Evolutionary conservation across 495 filamentous ascomycete species (phyloP).

Genomic region (Neurospora tetraspora): DNA sequence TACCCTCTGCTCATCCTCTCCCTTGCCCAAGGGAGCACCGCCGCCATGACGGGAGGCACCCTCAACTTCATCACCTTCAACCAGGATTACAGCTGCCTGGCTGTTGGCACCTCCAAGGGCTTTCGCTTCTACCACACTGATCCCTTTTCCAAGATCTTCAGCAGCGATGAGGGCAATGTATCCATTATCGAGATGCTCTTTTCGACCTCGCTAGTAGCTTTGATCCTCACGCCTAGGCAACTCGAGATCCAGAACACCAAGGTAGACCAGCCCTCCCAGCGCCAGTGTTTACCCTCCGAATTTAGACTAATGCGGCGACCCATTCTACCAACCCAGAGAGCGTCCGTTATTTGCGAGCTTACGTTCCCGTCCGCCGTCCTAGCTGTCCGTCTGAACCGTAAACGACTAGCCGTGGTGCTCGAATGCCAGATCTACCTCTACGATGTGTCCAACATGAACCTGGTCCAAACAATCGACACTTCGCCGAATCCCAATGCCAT

Average conservation of each 20-base stretch:
- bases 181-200: conserved; percentile 97
- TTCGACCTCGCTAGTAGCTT: conserved; percentile 92
- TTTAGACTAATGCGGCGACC: conserved; percentile 1
- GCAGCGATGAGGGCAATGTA: conserved; percentile 85
- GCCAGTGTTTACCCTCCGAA: background rate
- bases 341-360: conserved; percentile 95
- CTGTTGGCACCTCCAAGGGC: conserved; percentile 83
- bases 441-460: conserved; percentile 95
- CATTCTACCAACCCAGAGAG: conserved; percentile 44
- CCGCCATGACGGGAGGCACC: conserved; percentile 40
- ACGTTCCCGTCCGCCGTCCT: conserved; percentile 93
- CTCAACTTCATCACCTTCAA: conserved; percentile 99
- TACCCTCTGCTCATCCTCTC: background rate
- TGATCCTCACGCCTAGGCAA: conserved; percentile 80
- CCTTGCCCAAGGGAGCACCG: background rate
- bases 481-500: conserved; percentile 88
- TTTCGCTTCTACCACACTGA: conserved; percentile 96
- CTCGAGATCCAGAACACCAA: conserved; percentile 96
- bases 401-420: conserved; percentile 82
- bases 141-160: conserved; percentile 86
- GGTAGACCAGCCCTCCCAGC: conserved; percentile 38
- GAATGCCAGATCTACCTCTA: conserved; percentile 97
- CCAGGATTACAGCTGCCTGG: conserved; percentile 94
- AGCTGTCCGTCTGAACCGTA: conserved; percentile 86
- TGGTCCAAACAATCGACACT: conserved; percentile 81